Conservation (phyloP, 371 early-diverging fungal species). For the Lichtheimia hyalospora region DNA sequence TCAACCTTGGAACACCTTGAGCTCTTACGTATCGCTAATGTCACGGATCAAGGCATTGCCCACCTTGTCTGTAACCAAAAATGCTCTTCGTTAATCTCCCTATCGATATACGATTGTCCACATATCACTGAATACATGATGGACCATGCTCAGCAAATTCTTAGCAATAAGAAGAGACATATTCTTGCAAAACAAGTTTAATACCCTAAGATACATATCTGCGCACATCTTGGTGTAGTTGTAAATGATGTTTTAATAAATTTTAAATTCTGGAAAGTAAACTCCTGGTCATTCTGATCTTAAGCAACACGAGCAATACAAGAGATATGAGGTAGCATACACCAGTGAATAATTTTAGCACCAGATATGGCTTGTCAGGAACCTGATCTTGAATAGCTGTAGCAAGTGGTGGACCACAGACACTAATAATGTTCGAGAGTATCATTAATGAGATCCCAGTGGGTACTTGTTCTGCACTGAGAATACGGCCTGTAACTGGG, state of each 20-base stretch:
- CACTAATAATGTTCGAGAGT: conserved; percentile 21
- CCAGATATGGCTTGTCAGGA: conserved; percentile 17
- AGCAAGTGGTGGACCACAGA: conserved; percentile 30
- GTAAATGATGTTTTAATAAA: too few species aligned
- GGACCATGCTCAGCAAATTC: neutral
- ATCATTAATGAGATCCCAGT: conserved; percentile 33
- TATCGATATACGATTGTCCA: conserved; percentile 5
- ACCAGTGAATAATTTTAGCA: conserved; percentile 32
- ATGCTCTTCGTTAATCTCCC: neutral
- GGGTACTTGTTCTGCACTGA: conserved; percentile 35
- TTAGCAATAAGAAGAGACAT: too few species aligned
- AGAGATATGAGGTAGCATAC: conserved; percentile 20
- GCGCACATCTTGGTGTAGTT: too few species aligned
- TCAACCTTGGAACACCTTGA: neutral
- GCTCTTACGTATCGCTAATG: neutral
- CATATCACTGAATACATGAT: conserved; percentile 4
- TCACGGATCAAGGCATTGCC: conserved; percentile 4
- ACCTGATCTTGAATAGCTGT: conserved; percentile 29
- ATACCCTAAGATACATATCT: too few species aligned
- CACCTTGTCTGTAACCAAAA: neutral
- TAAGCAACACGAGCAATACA: conserved; percentile 12
- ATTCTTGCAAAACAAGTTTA: too few species aligned
- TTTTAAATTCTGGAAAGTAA: neutral
- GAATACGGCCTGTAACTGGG: conserved; percentile 25
- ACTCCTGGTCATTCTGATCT: conserved; percentile 5